Base-by-base conservation (phyloP, 176 grass and related monocot genomes). In the Triticum dicoccoides region DNA sequence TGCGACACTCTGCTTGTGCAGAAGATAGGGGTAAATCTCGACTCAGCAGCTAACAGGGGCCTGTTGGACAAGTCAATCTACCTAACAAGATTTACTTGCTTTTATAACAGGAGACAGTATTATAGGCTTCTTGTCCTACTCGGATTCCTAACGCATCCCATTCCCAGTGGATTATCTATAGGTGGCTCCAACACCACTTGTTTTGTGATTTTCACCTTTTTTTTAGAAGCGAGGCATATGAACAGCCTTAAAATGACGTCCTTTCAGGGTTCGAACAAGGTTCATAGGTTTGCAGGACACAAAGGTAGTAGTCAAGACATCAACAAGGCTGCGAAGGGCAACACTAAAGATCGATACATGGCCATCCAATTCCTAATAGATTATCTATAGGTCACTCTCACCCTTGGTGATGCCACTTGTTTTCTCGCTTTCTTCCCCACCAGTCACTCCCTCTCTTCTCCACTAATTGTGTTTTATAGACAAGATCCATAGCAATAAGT, bases 71-170 rank as follows among this genome's bases (percentile, higher is more conserved):
- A 0, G 54, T 21, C 54, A 58, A 21, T 58, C 18, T 58, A 20
- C 6, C 18, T 58, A 21, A 58, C 54, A 58, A 3, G 18, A 51
- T 20, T 58, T 58, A 21, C 54, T 20, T 58, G 15, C 0, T 58
- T 21, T 2, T 18, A 58, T 21, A 58, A 8, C 2, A 58, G 5
- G 18, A 58, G 17, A 56, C 52, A 2, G 6, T 2, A 0, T 5
- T 18, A 0, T 6, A 21, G 5, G 54, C 0, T 21, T 21, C 0
- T 1, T 21, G 2, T 8, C 6, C 6, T 8, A 58, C 18, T 20
- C 17, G 18, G 7, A 58, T 1, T 20, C 54, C 54, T 58, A 58
- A 58, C 8, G 54, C 54, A 58, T 58, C 54, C 2, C 54, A 58
- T 58, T 58, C 54, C 54, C 2, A 3, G 6, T 8, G 54, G 52